A percentile compares a stretch with the other conserved stretches of the same genome.
Evolutionary conservation across 2,329 filamentous ascomycete genomes (phyloP).

Genomic region (Exophiala xenobiotica): DNA sequence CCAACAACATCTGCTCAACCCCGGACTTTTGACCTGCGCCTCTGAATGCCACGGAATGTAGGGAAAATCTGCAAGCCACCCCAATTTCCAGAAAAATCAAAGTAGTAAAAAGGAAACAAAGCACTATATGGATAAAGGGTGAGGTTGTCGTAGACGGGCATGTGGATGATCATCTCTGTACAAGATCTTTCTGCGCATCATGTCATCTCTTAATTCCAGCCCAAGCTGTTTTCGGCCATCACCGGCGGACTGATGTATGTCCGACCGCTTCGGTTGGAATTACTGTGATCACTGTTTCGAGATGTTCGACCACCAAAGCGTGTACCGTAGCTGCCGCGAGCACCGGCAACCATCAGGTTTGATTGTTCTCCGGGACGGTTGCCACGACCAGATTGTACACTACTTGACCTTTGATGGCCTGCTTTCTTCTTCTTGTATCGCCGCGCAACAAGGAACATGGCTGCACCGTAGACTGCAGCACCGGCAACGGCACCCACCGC

Average conservation of each 20-base stretch:
- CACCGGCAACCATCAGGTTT: slow-evolving; percentile 47
- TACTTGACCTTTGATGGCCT: slow-evolving; percentile 73
- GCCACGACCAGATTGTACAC: slow-evolving; percentile 58
- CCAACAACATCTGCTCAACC: too few relatives aligned
- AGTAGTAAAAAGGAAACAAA: slow-evolving; percentile 5
- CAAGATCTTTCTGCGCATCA: slow-evolving; percentile 6
- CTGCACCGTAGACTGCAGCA: slow-evolving; percentile 83
- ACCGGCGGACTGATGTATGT: slow-evolving; percentile 84
- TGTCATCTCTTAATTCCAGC: slow-evolving; percentile 71
- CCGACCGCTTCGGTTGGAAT: slow-evolving; percentile 51
- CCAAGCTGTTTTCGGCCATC: slow-evolving; percentile 89
- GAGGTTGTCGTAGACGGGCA: slow-evolving; percentile 22
- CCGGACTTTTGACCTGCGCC: too few relatives aligned
- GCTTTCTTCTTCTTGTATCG: slow-evolving; percentile 85
- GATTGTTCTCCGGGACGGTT: slow-evolving; percentile 44
- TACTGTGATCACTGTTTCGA: slow-evolving; percentile 67
- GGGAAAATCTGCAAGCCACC: too few relatives aligned
- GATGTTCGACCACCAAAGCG: slow-evolving; percentile 45
- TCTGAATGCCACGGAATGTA: too few relatives aligned
- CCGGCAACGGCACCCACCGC: slow-evolving; percentile 74
- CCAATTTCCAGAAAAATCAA: background rate
- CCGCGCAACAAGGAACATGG: slow-evolving; percentile 90
- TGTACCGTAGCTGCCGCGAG: slow-evolving; percentile 53
- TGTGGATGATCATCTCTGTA: slow-evolving; percentile 19
- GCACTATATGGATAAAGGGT: slow-evolving; percentile 13